These are phyloP conservation scores for Anthracocystis walkeri DNA, from an alignment of 1,284 basidiomycete genomes.

Conservation along the genomic window DNA sequence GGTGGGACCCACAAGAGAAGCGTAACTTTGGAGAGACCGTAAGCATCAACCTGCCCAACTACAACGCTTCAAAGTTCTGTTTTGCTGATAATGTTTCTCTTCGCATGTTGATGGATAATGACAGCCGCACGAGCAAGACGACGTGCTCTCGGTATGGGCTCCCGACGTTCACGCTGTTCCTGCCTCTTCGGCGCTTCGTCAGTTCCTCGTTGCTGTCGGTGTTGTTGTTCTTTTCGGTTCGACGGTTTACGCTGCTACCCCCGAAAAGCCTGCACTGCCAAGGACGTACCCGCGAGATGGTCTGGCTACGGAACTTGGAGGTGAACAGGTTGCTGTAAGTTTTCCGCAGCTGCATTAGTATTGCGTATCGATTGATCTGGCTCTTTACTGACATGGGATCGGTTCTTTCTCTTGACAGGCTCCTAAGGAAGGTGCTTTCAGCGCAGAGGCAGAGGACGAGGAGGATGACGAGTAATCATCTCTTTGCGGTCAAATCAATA, in stretches of 20 bases:
- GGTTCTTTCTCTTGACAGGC: slow-evolving; percentile 29
- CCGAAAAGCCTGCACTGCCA: slow-evolving; percentile 60
- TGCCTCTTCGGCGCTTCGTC: slow-evolving; percentile 58
- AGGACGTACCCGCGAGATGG: slow-evolving; percentile 68
- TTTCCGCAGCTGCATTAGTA: neutral
- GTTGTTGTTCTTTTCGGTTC: slow-evolving; percentile 48
- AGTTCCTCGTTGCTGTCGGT: slow-evolving; percentile 60
- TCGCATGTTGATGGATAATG: neutral
- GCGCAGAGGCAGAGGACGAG: slow-evolving; percentile 44
- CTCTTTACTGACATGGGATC: neutral
- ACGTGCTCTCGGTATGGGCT: slow-evolving; percentile 68
- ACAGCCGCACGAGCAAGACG: slow-evolving; percentile 67
- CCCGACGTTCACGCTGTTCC: slow-evolving; percentile 64
- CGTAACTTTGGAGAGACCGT: slow-evolving; percentile 68
- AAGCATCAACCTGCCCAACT: slow-evolving; percentile 14
- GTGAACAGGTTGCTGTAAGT: slow-evolving; percentile 50
- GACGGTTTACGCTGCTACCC: slow-evolving; percentile 57
- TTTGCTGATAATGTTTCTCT: neutral
- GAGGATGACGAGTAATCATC: slow-evolving; percentile 41
- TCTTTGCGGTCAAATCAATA: neutral
- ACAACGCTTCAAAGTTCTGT: neutral
- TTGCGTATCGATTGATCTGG: neutral
- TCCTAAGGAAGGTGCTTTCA: slow-evolving; percentile 54
- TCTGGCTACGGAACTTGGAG: slow-evolving; percentile 63
- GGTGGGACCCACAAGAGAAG: slow-evolving; percentile 69